Evolutionary conservation across 495 filamentous ascomycete genomes (phyloP).

Genomic region (Melanomma pulvis-pyrius): DNA sequence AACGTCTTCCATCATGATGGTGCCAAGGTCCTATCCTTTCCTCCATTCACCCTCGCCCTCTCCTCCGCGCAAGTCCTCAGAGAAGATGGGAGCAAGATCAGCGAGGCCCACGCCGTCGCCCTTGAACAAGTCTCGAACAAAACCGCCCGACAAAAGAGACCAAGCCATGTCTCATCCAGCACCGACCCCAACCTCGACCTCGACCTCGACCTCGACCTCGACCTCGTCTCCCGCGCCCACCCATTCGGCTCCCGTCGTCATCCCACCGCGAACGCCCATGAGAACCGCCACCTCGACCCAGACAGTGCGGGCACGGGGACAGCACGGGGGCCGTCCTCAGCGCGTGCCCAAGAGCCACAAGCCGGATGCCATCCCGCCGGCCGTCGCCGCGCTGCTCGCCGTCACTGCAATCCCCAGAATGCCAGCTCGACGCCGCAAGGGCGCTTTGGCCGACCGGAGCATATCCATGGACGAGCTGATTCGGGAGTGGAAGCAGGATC

Average conservation of each 20-base stretch:
- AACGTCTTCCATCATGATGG: constrained; percentile 36
- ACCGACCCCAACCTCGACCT: background rate
- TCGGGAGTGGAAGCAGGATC: constrained; percentile 46
- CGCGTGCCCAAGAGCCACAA: constrained; percentile 37
- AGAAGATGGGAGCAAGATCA: constrained; percentile 33
- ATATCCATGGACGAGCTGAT: constrained; percentile 50
- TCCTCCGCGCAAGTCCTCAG: constrained; percentile 2
- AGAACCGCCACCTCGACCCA: constrained; percentile 26
- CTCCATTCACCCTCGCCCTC: constrained; percentile 23
- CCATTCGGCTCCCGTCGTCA: constrained; percentile 38
- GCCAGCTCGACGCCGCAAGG: constrained; percentile 33
- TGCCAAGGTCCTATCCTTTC: constrained; percentile 36
- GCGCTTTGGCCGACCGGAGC: constrained; percentile 20
- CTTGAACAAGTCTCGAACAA: background rate
- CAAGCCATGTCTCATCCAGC: background rate
- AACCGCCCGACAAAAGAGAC: constrained; percentile 10
- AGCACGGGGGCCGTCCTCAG: constrained; percentile 30
- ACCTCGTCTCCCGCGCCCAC: constrained; percentile 12
- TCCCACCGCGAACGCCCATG: constrained; percentile 33
- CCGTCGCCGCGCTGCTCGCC: constrained; percentile 51
- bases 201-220: background rate
- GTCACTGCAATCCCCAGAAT: constrained; percentile 49
- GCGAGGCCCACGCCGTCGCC: constrained; percentile 1
- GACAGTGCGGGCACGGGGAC: constrained; percentile 35
- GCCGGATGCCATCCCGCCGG: constrained; percentile 44